Conservation (phyloP, 2,329 filamentous ascomycete species). For the Arthrinium puccinioides region DNA sequence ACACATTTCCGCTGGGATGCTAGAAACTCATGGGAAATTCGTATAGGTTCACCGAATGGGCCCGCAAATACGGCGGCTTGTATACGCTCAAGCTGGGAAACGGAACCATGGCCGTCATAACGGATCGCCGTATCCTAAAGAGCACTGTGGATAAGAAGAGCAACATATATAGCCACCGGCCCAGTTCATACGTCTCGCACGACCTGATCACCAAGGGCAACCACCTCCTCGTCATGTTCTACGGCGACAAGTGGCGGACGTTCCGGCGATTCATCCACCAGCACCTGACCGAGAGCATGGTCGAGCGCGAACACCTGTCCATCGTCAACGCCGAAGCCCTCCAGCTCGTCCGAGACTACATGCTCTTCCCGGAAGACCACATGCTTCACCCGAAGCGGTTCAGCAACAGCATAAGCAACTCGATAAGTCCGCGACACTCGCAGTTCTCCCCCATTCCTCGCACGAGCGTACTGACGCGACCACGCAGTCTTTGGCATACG, state of each 20-base stretch:
- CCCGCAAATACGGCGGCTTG: conserved; percentile 14
- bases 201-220: conserved; percentile 37
- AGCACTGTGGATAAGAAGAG: conserved; percentile 33
- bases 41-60: conserved; percentile 34
- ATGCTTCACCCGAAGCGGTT: conserved; percentile 40
- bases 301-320: conserved; percentile 32
- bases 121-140: conserved; percentile 6
- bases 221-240: conserved; percentile 35
- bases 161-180: conserved; percentile 33
- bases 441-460: neutral
- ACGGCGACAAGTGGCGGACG: conserved; percentile 34
- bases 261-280: conserved; percentile 39
- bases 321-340: conserved; percentile 38
- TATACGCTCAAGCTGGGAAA: conserved; percentile 13
- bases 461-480: neutral
- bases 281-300: conserved; percentile 34
- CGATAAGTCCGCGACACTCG: conserved; percentile 14
- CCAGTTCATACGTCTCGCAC: conserved; percentile 29
- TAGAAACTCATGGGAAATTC: too few relatives aligned
- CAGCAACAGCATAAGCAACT: conserved; percentile 41
- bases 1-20: too few relatives aligned
- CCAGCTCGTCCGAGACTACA: conserved; percentile 38
- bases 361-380: conserved; percentile 29
- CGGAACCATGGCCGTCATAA: conserved; percentile 24
- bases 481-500: conserved; percentile 25